phyloP scores from a whole-genome alignment of 305 asterid genomes.

The Fraxinus platypoda region DNA sequence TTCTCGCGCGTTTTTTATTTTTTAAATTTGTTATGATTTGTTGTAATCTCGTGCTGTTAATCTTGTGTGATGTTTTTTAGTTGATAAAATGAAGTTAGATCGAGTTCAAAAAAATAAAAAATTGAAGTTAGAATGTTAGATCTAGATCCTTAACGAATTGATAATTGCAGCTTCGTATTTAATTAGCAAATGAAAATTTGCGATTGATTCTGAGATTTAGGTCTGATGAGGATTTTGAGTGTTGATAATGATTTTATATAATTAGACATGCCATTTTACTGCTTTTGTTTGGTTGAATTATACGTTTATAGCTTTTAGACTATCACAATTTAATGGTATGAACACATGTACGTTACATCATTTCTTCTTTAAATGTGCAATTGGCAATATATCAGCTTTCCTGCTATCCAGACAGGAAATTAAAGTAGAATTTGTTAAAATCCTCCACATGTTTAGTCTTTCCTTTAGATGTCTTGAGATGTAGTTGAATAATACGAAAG shows the following conservation, averaged over 20 bases:
- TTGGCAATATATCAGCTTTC: background rate
- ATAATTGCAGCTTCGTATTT: background rate
- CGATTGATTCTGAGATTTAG: background rate
- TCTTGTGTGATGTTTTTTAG: background rate
- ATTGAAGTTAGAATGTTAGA: background rate
- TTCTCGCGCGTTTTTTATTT: background rate
- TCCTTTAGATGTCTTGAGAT: background rate
- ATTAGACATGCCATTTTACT: background rate
- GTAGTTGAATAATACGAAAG: background rate
- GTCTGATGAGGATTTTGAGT: background rate
- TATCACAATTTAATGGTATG: background rate
- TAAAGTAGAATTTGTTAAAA: background rate
- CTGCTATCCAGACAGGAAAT: background rate
- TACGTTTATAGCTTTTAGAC: background rate
- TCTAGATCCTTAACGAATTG: background rate
- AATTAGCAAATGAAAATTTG: background rate
- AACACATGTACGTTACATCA: background rate
- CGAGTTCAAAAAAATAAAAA: background rate
- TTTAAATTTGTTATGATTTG: background rate
- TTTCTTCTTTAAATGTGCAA: background rate
- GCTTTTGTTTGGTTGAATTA: background rate
- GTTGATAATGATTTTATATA: background rate
- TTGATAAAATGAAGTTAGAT: background rate
- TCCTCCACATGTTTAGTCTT: background rate
- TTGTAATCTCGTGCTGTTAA: background rate